phyloP scores from a whole-genome alignment of 1,284 basidiomycete species.

The Fistulina hepatica region DNA sequence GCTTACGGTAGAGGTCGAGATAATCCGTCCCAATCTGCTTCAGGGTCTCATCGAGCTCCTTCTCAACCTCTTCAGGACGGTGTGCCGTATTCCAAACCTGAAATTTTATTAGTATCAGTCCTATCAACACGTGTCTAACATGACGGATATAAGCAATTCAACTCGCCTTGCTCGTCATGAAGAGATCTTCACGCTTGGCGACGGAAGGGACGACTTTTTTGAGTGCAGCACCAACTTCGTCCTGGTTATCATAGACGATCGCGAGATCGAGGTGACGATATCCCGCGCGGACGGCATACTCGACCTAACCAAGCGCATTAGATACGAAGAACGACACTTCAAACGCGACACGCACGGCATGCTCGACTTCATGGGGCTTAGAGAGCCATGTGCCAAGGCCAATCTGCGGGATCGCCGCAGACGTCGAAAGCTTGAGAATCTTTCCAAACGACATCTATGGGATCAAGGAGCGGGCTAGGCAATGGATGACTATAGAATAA shows the following conservation, averaged over 20 bases:
- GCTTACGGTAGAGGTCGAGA: slow-evolving; percentile 68
- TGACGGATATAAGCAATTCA: no score
- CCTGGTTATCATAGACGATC: slow-evolving; percentile 63
- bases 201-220: slow-evolving; percentile 73
- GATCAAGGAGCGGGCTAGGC: not conserved
- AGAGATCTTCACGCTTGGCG: slow-evolving; percentile 73
- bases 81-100: slow-evolving; percentile 61
- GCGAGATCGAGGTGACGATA: slow-evolving; percentile 79
- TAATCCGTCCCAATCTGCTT: slow-evolving; percentile 60
- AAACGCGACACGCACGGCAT: slow-evolving; percentile 40
- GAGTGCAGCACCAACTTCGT: slow-evolving; percentile 62
- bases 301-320: slow-evolving; percentile 37
- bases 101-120: not conserved
- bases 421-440: slow-evolving; percentile 40
- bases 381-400: slow-evolving; percentile 82
- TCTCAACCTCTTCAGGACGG: slow-evolving; percentile 52
- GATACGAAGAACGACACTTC: slow-evolving; percentile 3
- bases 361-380: slow-evolving; percentile 66
- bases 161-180: slow-evolving; percentile 63
- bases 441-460: slow-evolving; percentile 49
- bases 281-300: slow-evolving; percentile 58
- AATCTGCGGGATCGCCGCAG: slow-evolving; percentile 51
- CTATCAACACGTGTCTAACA: not conserved
- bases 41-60: slow-evolving; percentile 68
- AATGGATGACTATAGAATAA: not conserved